phyloP scores from a whole-genome alignment of 257 asterid species.

The Orobanche coerulescens region DNA sequence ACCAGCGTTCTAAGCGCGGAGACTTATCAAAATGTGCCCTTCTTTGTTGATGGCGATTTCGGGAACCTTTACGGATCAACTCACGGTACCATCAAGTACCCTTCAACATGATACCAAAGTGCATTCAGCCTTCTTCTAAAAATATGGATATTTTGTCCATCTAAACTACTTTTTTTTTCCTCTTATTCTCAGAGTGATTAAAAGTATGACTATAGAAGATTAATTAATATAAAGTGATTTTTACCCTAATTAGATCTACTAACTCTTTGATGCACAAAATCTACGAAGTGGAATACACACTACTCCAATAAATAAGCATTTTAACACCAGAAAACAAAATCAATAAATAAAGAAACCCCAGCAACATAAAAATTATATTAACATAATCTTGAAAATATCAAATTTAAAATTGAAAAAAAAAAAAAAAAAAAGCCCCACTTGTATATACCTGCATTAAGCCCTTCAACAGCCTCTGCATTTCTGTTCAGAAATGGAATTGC shows the following conservation, averaged over 20 bases:
- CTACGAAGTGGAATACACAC: background rate
- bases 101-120: background rate
- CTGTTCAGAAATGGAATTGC: constrained; percentile 44
- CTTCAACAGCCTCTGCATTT: constrained; percentile 37
- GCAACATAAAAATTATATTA: background rate
- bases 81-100: no score
- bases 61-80: no score
- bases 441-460: constrained; percentile 36
- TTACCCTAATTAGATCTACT: background rate
- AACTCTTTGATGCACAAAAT: background rate
- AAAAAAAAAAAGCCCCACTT: background rate
- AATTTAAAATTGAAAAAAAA: constrained; percentile 7
- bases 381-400: background rate
- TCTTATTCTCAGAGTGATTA: no score
- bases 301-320: background rate
- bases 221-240: background rate
- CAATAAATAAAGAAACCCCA: background rate
- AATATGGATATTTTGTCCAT: background rate
- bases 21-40: no score
- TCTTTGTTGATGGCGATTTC: no score
- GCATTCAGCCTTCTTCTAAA: background rate
- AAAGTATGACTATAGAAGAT: background rate
- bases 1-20: no score
- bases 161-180: background rate
- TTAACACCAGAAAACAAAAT: background rate